These are phyloP conservation scores for Theobroma cacao DNA, from an alignment of 345 rosid species.

Conservation along the genomic window DNA sequence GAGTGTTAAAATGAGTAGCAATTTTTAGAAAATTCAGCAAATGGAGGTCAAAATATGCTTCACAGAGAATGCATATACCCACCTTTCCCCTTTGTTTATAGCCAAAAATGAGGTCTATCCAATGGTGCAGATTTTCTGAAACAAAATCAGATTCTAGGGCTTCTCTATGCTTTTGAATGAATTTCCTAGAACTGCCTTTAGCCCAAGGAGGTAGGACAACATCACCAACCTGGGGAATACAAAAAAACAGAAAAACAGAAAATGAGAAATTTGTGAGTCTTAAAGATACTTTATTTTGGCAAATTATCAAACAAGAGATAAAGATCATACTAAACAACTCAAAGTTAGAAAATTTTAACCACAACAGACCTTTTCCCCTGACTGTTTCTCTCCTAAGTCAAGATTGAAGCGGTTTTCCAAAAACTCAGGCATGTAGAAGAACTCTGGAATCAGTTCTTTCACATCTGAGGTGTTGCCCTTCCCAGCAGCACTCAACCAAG, in stretches of 20 bases:
- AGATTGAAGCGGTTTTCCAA: constrained; percentile 80
- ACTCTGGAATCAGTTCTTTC: constrained; percentile 97
- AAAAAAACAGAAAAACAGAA: neutral
- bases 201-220: constrained; percentile 98
- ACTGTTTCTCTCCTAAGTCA: constrained; percentile 95
- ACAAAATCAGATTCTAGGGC: constrained; percentile 95
- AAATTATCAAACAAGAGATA: constrained; percentile 14
- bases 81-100: constrained; percentile 99
- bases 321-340: neutral
- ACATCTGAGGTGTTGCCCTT: constrained; percentile 98
- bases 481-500: constrained; percentile 99
- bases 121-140: constrained; percentile 95
- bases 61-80: constrained; percentile 13
- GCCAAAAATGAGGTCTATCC: constrained; percentile 99
- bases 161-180: constrained; percentile 87
- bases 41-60: constrained; percentile 4
- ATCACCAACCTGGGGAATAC: constrained; percentile 70
- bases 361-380: constrained; percentile 91
- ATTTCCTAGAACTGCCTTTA: constrained; percentile 87
- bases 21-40: neutral
- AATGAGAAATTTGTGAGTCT: neutral
- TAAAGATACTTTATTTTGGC: neutral
- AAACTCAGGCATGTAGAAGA: constrained; percentile 97
- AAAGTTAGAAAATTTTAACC: constrained; percentile 7
- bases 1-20: neutral